Conservation (phyloP, 192 early-diverging fungal species). For the Globomyces pollinis-pini region DNA sequence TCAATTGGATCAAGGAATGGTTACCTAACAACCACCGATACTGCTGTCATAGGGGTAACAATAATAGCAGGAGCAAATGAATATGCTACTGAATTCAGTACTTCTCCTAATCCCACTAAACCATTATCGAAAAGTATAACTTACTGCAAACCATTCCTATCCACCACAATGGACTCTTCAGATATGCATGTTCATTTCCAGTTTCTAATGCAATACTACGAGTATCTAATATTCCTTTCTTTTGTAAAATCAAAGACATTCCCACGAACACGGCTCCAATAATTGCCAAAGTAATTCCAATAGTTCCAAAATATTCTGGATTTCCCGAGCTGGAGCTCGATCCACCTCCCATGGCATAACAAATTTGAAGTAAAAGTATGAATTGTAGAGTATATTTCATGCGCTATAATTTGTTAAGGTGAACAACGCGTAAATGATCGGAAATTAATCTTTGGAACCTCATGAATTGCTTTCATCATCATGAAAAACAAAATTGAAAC, state of each 20-base stretch:
- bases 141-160: constrained; percentile 74
- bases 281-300: constrained; percentile 23
- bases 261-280: constrained; percentile 24
- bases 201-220: constrained; percentile 22
- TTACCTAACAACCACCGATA: constrained; percentile 81
- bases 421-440: too few relatives aligned
- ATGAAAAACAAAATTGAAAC: too few relatives aligned
- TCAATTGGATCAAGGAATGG: background rate
- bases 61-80: constrained; percentile 93
- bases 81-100: constrained; percentile 91
- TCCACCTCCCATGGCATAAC: background rate
- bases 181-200: constrained; percentile 70
- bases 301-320: constrained; percentile 15
- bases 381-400: too few relatives aligned
- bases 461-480: too few relatives aligned
- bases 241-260: constrained; percentile 26
- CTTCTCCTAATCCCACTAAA: constrained; percentile 81
- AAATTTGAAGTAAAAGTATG: constrained; percentile 1
- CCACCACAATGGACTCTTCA: constrained; percentile 88
- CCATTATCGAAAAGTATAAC: constrained; percentile 1
- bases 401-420: too few relatives aligned
- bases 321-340: background rate
- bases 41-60: constrained; percentile 82
- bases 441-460: too few relatives aligned
- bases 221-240: constrained; percentile 25